Base-by-base conservation (phyloP, 768 basidiomycete genomes). In the Termitomyces sp. region DNA sequence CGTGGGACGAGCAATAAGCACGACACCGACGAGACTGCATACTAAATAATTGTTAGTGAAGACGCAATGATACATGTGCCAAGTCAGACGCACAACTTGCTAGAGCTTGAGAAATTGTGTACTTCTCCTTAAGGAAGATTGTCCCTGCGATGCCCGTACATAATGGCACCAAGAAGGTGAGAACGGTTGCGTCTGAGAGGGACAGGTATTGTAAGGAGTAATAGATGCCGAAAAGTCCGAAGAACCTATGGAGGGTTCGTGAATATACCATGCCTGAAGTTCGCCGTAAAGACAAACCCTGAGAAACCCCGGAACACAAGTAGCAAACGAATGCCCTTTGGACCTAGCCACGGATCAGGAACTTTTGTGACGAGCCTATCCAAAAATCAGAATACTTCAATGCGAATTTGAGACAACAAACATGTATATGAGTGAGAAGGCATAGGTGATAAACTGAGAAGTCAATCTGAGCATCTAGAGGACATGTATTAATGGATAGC, bases 1-100 rank as follows among this genome's bases (percentile, higher is more conserved):
- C 0, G 78, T 72, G 0, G 94, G 94, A 36, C 90, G 78, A 11
- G 92, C 90, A 51, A 97, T 92, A 8, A 94, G 75, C 14, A 94
- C 68, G 9, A 93, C 91, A 0, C 93, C 94, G 9, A 80, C 44
- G 33, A 95, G 76, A 68, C 90, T 87, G 48, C 80, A 77, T 8
- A 87, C 82, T 82, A 63, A 6, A 24, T 26, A 36, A 48, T 38
- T 8, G 5, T 46, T n/a, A 41, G 36, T 40, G 7, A 22, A 51
- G 41, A 52, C 14, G 10, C 28, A 48, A 8, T 43, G 24, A 41
- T 35, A 26, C 35, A 30, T 14, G 30, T 13, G 18, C 47, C 0
- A n/a, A 45, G n/a, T 47, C 7, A 10, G 18, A 64, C 77, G 64
- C 55, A 78, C 77, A 18, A 18, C 75, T 75, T 18, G 76, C 88